A percentile compares a stretch with the other conserved stretches of the same genome.
Evolutionary conservation across 768 basidiomycete species (phyloP).

Genomic region (Psilocybe cyanescens): DNA sequence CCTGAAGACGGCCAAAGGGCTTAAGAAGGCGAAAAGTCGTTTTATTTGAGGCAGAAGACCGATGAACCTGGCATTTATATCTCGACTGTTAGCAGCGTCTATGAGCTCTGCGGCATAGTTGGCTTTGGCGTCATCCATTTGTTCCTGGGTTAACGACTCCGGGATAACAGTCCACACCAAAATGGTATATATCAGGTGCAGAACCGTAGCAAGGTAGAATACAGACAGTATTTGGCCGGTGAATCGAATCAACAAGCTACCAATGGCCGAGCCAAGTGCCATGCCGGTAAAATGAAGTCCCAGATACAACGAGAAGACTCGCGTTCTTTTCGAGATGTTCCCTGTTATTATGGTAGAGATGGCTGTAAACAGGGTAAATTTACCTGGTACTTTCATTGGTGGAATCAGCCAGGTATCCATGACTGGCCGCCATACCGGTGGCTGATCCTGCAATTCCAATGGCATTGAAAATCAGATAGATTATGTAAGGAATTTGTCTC

Average conservation of each 20-base stretch:
- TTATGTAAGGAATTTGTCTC: constrained; percentile 16
- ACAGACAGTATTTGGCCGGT: constrained; percentile 64
- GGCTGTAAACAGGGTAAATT: background rate
- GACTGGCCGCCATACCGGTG: constrained; percentile 50
- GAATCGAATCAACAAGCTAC: constrained; percentile 61
- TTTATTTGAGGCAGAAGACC: constrained; percentile 39
- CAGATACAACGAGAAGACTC: constrained; percentile 62
- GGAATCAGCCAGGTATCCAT: constrained; percentile 76
- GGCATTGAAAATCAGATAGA: background rate
- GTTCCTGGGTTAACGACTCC: constrained; percentile 67
- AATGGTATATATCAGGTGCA: constrained; percentile 54
- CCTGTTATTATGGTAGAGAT: background rate
- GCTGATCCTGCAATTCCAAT: constrained; percentile 44
- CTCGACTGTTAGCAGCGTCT: constrained; percentile 18
- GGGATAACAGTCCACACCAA: constrained; percentile 68
- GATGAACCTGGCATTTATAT: constrained; percentile 11
- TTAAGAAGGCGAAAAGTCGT: constrained; percentile 64
- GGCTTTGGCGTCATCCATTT: constrained; percentile 44
- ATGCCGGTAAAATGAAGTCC: constrained; percentile 77
- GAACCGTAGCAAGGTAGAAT: constrained; percentile 65
- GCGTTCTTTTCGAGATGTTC: constrained; percentile 46
- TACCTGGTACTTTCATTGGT: constrained; percentile 59
- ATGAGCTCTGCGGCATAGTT: constrained; percentile 39
- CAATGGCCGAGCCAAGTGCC: constrained; percentile 78
- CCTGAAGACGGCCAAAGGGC: constrained; percentile 69